Conservation (phyloP, 2,329 filamentous ascomycete species). For the Stenocarpella maydis region DNA sequence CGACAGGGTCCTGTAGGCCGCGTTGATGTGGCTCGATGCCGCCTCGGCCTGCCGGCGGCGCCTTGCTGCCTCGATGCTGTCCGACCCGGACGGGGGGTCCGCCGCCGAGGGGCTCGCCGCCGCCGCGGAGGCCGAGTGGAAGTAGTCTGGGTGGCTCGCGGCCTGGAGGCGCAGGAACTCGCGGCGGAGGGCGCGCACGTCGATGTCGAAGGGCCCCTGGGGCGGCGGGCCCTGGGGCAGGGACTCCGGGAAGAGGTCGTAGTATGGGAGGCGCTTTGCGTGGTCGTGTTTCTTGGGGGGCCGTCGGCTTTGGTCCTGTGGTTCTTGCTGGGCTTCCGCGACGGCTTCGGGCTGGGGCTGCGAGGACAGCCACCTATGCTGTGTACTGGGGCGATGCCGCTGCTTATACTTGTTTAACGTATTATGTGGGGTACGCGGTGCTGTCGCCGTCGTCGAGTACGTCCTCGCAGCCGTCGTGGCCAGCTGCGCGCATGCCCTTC, state of each 20-base stretch:
- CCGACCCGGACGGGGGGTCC: neutral
- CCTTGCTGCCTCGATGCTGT: neutral
- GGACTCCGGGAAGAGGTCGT: conserved; percentile 86
- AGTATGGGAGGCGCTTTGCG: conserved; percentile 56
- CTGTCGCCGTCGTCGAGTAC: neutral
- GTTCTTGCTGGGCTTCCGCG: neutral
- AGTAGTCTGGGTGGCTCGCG: conserved; percentile 76
- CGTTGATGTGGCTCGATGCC: conserved; percentile 84
- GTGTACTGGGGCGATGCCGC: neutral
- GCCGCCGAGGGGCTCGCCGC: neutral
- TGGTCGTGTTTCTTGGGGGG: neutral
- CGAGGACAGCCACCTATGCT: conserved; percentile 27
- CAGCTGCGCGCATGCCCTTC: neutral
- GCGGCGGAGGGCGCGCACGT: conserved; percentile 73
- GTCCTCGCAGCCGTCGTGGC: neutral
- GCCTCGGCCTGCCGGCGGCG: conserved; percentile 69
- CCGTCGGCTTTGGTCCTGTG: neutral
- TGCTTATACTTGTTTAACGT: neutral
- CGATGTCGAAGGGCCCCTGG: conserved; percentile 75
- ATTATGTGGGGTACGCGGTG: neutral
- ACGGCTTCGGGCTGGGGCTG: neutral
- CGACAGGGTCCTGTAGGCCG: conserved; percentile 85
- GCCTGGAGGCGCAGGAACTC: conserved; percentile 90
- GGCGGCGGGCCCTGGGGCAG: conserved; percentile 83
- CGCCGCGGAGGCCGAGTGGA: conserved; percentile 45